phyloP scores from a whole-genome alignment of 306 rosid species.

The Vachellia collinsii region DNA sequence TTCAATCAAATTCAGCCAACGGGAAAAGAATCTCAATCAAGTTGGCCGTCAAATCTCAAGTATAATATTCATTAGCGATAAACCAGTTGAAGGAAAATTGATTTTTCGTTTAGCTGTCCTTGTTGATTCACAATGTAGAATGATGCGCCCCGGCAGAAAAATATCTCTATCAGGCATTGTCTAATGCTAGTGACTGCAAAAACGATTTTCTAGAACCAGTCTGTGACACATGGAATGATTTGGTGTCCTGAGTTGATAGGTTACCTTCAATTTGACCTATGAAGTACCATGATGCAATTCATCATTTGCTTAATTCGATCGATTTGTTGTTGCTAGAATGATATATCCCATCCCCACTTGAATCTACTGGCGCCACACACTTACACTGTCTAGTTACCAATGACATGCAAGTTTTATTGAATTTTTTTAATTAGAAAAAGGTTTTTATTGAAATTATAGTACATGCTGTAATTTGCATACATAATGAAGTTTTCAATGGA shows the following conservation, averaged over 20 bases:
- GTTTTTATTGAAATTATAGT: neutral
- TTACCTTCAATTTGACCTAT: neutral
- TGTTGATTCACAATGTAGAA: conserved; percentile 15
- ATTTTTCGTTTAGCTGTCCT: neutral
- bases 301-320: neutral
- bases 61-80: conserved; percentile 34
- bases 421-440: too few species aligned
- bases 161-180: neutral
- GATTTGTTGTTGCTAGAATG: neutral
- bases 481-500: neutral
- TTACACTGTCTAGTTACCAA: neutral
- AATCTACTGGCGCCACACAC: neutral
- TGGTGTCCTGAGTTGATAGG: neutral
- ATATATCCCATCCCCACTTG: neutral
- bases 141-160: neutral
- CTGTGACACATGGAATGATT: neutral
- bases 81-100: conserved; percentile 19
- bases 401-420: neutral
- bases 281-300: neutral
- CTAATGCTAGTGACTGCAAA: neutral
- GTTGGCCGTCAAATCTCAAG: conserved; percentile 33
- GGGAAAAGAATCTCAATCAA: conserved; percentile 8
- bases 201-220: neutral
- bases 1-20: neutral
- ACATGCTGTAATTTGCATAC: neutral